Evolutionary conservation across 345 rosid species (phyloP).

Genomic region (Moricandia arvensis): DNA sequence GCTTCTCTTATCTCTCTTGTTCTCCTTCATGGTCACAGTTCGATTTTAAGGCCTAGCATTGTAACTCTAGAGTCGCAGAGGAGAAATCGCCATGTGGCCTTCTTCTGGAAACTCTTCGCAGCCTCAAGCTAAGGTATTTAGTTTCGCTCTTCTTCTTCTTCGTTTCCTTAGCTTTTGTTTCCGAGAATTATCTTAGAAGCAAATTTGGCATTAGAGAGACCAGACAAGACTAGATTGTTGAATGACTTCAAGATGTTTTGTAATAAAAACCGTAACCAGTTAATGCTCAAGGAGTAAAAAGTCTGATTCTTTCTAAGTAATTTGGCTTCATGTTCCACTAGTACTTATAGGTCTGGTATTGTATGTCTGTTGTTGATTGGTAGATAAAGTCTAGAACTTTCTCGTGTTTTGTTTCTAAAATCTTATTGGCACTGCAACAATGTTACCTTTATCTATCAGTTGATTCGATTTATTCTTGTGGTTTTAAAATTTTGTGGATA

Average conservation of each 20-base stretch:
- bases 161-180: background rate
- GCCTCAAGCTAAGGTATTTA: constrained; percentile 31
- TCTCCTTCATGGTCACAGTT: background rate
- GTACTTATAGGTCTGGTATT: background rate
- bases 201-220: background rate
- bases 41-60: constrained; percentile 3
- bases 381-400: background rate
- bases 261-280: background rate
- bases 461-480: background rate
- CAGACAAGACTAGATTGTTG: background rate
- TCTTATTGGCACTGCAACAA: background rate
- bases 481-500: background rate
- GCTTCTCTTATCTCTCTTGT: constrained; percentile 23
- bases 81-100: constrained; percentile 30
- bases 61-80: constrained; percentile 1
- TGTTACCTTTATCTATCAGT: background rate
- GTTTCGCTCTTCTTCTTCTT: background rate
- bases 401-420: background rate
- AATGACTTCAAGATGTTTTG: background rate
- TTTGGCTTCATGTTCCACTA: background rate
- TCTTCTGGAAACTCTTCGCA: constrained; percentile 34
- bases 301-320: background rate
- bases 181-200: background rate
- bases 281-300: background rate
- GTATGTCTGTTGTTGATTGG: background rate